These are phyloP conservation scores for Colletotrichum karsti DNA, from an alignment of 2,329 filamentous ascomycete genomes.

Conservation along the genomic window DNA sequence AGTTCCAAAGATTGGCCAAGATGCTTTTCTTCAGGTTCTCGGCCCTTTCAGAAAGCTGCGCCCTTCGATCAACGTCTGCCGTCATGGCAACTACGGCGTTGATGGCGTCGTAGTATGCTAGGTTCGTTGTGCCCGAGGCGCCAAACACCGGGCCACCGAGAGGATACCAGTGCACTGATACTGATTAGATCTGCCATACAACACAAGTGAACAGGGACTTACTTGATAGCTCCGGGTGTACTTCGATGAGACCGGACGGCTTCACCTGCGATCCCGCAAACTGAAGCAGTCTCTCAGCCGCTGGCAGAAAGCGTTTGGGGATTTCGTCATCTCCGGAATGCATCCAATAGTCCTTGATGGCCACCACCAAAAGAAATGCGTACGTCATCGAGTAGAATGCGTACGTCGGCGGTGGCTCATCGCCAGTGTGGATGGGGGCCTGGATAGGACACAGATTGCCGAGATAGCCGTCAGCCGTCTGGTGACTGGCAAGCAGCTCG, in stretches of 20 bases:
- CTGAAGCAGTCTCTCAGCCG: not conserved
- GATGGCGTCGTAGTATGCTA: slow-evolving; percentile 22
- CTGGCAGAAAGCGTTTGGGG: not conserved
- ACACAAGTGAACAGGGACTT: not conserved
- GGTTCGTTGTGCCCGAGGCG: not conserved
- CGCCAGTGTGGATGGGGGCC: not conserved
- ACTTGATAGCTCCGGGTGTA: slow-evolving; percentile 19
- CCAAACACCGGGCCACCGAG: slow-evolving; percentile 11
- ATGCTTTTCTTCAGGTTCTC: not conserved
- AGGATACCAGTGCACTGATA: slow-evolving; percentile 17
- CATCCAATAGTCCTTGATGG: slow-evolving; percentile 22
- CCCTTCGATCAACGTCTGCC: not conserved
- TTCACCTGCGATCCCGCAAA: slow-evolving; percentile 1
- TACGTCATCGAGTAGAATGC: slow-evolving; percentile 26
- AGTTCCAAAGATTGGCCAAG: not conserved
- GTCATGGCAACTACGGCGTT: not conserved
- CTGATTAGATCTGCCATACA: not conserved
- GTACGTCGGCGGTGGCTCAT: slow-evolving; percentile 13
- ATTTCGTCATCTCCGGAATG: slow-evolving; percentile 4
- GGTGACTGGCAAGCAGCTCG: slow-evolving; percentile 18
- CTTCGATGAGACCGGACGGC: slow-evolving; percentile 4
- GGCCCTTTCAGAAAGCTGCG: not conserved
- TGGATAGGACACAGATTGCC: slow-evolving; percentile 23
- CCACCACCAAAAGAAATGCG: slow-evolving; percentile 10
- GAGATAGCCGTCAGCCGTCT: slow-evolving; percentile 15